These are phyloP conservation scores for Xerocomus cyaneibrunnescens DNA, from an alignment of 1,284 basidiomycete species.

Conservation along the genomic window DNA sequence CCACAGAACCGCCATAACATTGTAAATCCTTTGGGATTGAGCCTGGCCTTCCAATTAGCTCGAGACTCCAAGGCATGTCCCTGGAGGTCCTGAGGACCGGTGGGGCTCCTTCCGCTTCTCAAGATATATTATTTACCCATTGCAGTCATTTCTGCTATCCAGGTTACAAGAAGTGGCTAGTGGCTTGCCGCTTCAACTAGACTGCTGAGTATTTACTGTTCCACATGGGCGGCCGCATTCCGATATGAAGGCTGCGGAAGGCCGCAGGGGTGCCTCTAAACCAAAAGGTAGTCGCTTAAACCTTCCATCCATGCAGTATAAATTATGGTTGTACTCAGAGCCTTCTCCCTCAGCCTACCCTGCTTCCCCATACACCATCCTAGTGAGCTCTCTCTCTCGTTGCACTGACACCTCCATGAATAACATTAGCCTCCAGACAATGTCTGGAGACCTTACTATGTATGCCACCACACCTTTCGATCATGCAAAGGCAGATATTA, in stretches of 20 bases:
- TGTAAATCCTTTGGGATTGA: too few species aligned
- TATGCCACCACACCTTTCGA: slow-evolving; percentile 8
- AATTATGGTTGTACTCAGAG: not conserved
- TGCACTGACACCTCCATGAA: not conserved
- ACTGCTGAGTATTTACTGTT: not conserved
- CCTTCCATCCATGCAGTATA: not conserved
- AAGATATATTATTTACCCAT: too few species aligned
- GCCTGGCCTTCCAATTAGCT: too few species aligned
- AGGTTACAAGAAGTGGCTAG: not conserved
- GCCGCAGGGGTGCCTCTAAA: not conserved
- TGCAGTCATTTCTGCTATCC: not conserved
- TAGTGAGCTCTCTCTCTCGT: not conserved
- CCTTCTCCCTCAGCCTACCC: not conserved
- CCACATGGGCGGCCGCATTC: not conserved
- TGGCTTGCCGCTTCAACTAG: too few species aligned
- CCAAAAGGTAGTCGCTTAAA: too few species aligned
- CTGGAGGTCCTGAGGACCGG: too few species aligned
- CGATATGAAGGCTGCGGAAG: not conserved
- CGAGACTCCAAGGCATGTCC: too few species aligned
- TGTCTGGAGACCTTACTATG: not conserved
- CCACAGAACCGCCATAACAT: too few species aligned
- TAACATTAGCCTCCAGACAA: not conserved
- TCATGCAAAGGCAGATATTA: slow-evolving; percentile 20
- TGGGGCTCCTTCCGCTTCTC: too few species aligned
- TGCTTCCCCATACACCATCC: not conserved